Conservation (phyloP, 495 filamentous ascomycete species). For the Cairneyella variabilis region DNA sequence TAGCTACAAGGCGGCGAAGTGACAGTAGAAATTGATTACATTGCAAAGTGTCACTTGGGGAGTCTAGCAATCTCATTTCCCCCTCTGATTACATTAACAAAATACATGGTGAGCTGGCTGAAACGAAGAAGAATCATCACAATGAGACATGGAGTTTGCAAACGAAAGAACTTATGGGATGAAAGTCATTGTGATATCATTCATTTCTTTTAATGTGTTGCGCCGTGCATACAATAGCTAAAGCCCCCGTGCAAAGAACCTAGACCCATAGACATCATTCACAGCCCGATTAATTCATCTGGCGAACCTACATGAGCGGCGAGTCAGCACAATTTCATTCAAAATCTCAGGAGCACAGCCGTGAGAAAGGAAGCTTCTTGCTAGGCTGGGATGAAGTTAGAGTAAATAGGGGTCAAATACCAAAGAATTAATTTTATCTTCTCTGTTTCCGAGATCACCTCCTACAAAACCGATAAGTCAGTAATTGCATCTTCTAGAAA, state of each 20-base stretch:
- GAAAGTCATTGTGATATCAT: slow-evolving; percentile 9
- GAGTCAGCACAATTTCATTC: neutral
- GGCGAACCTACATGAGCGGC: no score
- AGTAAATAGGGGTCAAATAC: slow-evolving; percentile 57
- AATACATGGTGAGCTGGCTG: no score
- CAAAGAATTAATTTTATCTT: slow-evolving; percentile 96
- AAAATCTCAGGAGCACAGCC: neutral
- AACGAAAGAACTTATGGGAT: no score
- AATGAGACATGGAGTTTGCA: no score
- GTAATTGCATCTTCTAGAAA: neutral
- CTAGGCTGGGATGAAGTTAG: no score
- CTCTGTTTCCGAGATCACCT: slow-evolving; percentile 95
- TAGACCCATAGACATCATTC: neutral
- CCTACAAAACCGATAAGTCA: neutral
- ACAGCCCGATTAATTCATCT: slow-evolving; percentile 81
- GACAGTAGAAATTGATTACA: no score
- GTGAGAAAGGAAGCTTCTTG: no score
- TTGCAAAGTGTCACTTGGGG: no score
- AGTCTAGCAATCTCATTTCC: no score
- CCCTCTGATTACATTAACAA: no score
- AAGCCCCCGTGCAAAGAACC: slow-evolving; percentile 12
- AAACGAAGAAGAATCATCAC: no score
- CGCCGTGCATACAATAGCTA: slow-evolving; percentile 16
- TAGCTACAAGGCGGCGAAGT: no score
- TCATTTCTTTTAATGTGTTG: slow-evolving; percentile 11